Conservation (phyloP, 179 eudicot species). For the Silene vulgaris region DNA sequence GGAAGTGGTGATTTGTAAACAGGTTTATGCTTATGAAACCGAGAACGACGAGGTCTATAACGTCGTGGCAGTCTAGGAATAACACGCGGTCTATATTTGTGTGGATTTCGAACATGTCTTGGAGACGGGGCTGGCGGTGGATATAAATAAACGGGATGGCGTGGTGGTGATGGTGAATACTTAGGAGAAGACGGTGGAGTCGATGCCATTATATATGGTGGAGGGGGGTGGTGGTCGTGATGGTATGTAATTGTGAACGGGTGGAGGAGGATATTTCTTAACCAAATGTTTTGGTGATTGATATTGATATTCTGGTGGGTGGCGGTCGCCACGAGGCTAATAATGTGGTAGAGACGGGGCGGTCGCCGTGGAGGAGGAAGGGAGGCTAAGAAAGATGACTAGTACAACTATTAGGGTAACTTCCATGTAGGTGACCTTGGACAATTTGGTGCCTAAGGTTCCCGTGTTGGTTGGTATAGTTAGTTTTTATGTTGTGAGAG, state of each 20-base stretch:
- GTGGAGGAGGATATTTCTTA: not conserved
- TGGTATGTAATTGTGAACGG: not conserved
- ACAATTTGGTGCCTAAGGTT: not conserved
- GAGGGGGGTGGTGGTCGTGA: constrained; percentile 7
- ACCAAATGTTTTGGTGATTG: not conserved
- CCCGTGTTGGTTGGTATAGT: not conserved
- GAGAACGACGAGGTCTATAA: constrained; percentile 2
- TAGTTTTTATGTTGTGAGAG: not conserved
- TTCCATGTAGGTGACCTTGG: not conserved
- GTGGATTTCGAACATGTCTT: not conserved
- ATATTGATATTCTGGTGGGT: not conserved
- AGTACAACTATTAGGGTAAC: not conserved
- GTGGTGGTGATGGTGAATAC: constrained; percentile 9
- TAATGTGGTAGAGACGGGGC: not conserved
- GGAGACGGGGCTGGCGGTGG: not conserved
- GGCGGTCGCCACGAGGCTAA: not conserved
- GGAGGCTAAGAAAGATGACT: not conserved
- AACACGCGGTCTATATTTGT: not conserved
- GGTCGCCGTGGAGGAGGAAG: not conserved
- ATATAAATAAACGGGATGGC: not conserved
- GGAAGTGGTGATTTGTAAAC: constrained; percentile 19
- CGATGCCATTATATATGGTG: not conserved
- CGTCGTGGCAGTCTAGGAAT: constrained; percentile 1
- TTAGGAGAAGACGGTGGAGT: not conserved
- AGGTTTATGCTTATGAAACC: not conserved